These are phyloP conservation scores for Xylaria telfairii DNA, from an alignment of 495 filamentous ascomycete genomes.

Conservation along the genomic window DNA sequence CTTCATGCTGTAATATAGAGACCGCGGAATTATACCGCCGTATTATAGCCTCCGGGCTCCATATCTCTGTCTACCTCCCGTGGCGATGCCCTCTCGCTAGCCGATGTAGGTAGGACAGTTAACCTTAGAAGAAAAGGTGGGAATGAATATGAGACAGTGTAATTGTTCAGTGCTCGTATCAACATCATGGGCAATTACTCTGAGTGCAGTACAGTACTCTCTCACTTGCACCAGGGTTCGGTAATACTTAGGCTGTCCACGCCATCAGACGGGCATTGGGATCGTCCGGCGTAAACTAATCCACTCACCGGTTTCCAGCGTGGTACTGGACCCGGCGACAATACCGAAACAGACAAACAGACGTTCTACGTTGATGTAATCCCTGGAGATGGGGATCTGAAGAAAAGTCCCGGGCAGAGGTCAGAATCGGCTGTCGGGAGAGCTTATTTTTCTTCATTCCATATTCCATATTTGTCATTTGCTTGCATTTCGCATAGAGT, in stretches of 20 bases:
- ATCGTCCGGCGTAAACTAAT: constrained; percentile 18
- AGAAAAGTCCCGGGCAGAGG: constrained; percentile 18
- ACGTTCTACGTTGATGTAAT: neutral
- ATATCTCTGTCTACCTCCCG: too few relatives aligned
- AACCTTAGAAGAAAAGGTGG: neutral
- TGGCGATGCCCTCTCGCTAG: constrained; percentile 21
- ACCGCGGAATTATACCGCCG: constrained; percentile 20
- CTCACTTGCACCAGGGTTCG: neutral
- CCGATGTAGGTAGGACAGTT: constrained; percentile 17
- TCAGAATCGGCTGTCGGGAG: neutral
- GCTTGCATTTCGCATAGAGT: constrained; percentile 1
- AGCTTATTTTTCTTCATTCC: neutral
- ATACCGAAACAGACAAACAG: constrained; percentile 17
- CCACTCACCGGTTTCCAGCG: constrained; percentile 16
- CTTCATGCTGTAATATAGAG: neutral
- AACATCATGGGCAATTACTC: neutral
- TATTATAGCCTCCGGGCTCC: neutral
- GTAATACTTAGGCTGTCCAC: neutral
- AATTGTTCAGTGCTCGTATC: neutral
- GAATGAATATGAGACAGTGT: neutral
- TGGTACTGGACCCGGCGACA: constrained; percentile 14
- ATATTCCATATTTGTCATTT: constrained; percentile 20
- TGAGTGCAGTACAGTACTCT: too few relatives aligned
- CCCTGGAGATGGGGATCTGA: neutral
- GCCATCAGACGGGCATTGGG: constrained; percentile 28